Evolutionary conservation across 1,284 basidiomycete genomes (phyloP), one percentile per base, ranked within the genome.

Genomic region (Trametes hirsuta): DNA sequence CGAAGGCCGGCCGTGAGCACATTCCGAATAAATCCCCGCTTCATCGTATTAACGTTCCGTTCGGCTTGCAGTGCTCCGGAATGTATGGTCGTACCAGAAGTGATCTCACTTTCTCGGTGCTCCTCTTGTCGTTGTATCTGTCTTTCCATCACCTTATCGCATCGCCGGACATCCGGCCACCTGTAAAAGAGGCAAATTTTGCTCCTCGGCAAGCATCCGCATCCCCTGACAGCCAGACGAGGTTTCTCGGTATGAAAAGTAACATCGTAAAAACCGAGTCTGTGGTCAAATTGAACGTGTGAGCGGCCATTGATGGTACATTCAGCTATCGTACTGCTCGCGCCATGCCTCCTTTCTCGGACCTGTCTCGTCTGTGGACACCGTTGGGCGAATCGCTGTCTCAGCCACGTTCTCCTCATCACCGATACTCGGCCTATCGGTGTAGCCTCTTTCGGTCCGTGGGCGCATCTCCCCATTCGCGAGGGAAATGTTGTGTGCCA

Each of bases 1-100:
- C 96, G 68, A 91, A 92, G 82, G 94, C 91, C 69, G 97, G 97
- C 71, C 80, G 96, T 98, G 79, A 85, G 95, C 90, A 62, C 30
- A 61, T 64, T 41, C 59, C 11, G 6, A 24, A 11, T 24, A 3
- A 24, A 11, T 24, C 2, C 22, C 50, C 21, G 37, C 10, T 24
- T 56, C 60, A 15, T 22, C 30, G 42, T 45, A n/a, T 10, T 54
- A 34, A 47, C 42, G 39, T 40, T 53, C 15, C 53, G 49, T 8
- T 44, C 44, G 8, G 41, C 8, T 30, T 64, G 18, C 64, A 90
- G 88, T 90, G 72, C 85, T 90, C 71, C 84, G 87, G 69, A 89
- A 89, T 69, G 88, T 88, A 67, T 90, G 87, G 87, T 88, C 84
- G 64, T 86, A 84, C 81, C 81, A 85, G 84, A 90, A 90, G 79